Base-by-base conservation (phyloP, 176 grass and related monocot species). In the Oryza punctata region DNA sequence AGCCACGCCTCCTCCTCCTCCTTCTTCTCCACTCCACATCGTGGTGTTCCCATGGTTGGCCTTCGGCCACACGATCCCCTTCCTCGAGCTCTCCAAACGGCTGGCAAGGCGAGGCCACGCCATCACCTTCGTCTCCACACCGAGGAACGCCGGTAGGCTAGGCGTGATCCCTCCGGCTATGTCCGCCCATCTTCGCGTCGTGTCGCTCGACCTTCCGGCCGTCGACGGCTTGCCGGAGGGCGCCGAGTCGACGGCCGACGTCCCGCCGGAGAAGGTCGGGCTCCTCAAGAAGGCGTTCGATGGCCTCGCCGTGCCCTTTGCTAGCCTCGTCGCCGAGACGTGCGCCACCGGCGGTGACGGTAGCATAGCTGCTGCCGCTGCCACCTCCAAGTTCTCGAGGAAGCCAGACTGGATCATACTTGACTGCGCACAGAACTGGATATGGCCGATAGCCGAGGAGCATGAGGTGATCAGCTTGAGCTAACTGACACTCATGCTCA, bases 41-140 rank as follows among this genome's bases (percentile, higher is more conserved):
- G 75, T 86, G 50, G 74, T 79, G 47, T 86, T 86, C 27, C 84
- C 84, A 27, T 86, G 84, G 84, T 67, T 78, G 3, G 83, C 83
- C 19, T 85, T 77, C 72, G 82, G 82, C n/a, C 82, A 85, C 82
- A 77, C 78, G 29, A 61, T 85, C 73, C 83, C 83, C 1, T 85
- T 71, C 67, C 52, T 85, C 19, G 83, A 79, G 66, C 83, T 85
- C 18, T 69, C 83, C 52, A 41, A 64, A 26, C 66, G 38, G 1
- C 65, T 85, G 3, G 84, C 84, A 4, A 29, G 19, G 68, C 67
- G 76, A 7, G 68, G 68, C 59, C 76, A 79, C 57, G 28, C 21
- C 41, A 57, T 80, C 67, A 79, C 84, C 76, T 86, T 79, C 76
- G 1, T 86, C 28, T 80, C 84, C 28, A 49, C 76, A 3, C 75